Evolutionary conservation across 192 early-diverging fungal species (phyloP).

Genomic region (Obelidium mucronatum): DNA sequence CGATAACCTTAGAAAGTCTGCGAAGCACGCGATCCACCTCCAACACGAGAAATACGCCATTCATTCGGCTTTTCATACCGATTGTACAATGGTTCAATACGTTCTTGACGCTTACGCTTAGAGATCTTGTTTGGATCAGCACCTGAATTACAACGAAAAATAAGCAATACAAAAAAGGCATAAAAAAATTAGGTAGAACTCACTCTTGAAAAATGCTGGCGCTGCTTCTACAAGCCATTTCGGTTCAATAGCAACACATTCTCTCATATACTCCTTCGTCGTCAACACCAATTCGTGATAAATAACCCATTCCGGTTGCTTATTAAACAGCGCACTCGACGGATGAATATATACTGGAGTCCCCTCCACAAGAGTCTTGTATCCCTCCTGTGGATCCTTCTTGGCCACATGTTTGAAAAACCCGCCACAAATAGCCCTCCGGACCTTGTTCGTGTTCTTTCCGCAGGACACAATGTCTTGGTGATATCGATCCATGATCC

Average conservation of each 20-base stretch:
- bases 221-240: constrained; percentile 96
- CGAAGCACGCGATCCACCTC: constrained; percentile 39
- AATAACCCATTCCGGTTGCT: constrained; percentile 94
- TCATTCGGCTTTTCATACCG: constrained; percentile 88
- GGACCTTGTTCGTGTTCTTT: constrained; percentile 92
- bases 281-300: constrained; percentile 92
- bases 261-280: constrained; percentile 92
- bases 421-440: constrained; percentile 88
- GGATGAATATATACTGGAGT: constrained; percentile 99
- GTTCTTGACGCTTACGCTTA: constrained; percentile 92
- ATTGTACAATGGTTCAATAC: constrained; percentile 92
- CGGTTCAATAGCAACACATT: constrained; percentile 87
- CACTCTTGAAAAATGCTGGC: constrained; percentile 94
- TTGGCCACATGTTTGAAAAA: constrained; percentile 97
- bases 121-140: constrained; percentile 95
- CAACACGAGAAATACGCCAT: constrained; percentile 80
- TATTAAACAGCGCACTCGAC: constrained; percentile 94
- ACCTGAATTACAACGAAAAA: constrained; percentile 12
- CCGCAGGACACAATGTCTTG: constrained; percentile 96
- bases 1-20: background rate
- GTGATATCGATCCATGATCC: constrained; percentile 88
- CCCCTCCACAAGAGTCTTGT: constrained; percentile 98
- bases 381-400: constrained; percentile 98
- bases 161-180: background rate
- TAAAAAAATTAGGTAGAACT: constrained; percentile 21